Base-by-base conservation (phyloP, 2,329 filamentous ascomycete species). In the Penicillium paneum region DNA sequence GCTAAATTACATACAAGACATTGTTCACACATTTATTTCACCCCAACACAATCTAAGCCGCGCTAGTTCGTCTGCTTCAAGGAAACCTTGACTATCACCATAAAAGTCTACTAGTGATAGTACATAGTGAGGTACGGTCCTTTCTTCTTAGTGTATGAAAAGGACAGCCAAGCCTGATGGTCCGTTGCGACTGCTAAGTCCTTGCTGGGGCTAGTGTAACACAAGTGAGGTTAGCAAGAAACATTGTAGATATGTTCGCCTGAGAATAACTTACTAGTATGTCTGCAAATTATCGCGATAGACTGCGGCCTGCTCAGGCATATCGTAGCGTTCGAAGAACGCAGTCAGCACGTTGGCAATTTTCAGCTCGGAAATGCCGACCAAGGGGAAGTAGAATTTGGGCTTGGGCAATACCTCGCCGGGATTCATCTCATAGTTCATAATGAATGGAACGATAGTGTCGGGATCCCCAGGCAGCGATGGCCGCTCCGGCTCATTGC, bases 341-440 rank as follows among this genome's bases (percentile, higher is more conserved):
- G 44, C 19, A 10, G 45, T 31, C 11, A 59, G 31, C 5, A 47
- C 36, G 11, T 29, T 40, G 8, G 55, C 57, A 11, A 58, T 38
- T 12, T 26, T 47, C 44, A 50, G 17, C 32, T 59, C 57, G 4
- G 44, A 48, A n/a, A 59, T 49, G 3, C 57, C 57, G 5, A 50
- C 56, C 21, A 55, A 38, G 5, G 57, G 55, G 34, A 57, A 53
- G 17, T 59, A 59, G 8, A 55, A 50, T n/a, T 59, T 59, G 1
- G 48, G 48, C 6, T 46, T 32, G 1, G 57, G 57, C 12, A 49
- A 24, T 6, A 49, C 3, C 19, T 41, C 28, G 10, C 32, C 12
- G 6, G 55, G 52, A 3, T 42, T 42, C 8, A 58, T 52, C 36
- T 59, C 57, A 0, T 55, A 34, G 19, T 57, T 59, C 43, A 57